Evolutionary conservation across 805 yeast species (phyloP).

Genomic region (Millerozyma acaciae): DNA sequence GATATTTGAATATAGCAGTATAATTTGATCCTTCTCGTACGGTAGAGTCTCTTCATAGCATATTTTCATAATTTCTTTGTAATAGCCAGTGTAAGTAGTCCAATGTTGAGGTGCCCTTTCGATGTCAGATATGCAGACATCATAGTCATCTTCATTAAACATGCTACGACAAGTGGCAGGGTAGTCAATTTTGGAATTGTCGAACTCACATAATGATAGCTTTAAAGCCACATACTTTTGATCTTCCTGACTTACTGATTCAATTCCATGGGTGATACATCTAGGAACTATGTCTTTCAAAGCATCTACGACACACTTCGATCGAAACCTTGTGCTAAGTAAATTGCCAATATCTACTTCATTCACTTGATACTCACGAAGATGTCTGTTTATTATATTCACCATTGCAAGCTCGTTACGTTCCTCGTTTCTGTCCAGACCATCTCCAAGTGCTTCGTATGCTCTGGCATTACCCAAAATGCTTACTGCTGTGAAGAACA

Average conservation of each 20-base stretch:
- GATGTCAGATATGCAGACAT: slow-evolving; percentile 37
- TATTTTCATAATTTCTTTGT: slow-evolving; percentile 47
- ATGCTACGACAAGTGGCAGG: slow-evolving; percentile 25
- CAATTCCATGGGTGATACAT: slow-evolving; percentile 41
- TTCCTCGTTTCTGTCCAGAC: too few relatives aligned
- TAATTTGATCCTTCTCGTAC: slow-evolving; percentile 47
- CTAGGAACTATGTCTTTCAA: slow-evolving; percentile 33
- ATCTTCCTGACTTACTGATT: slow-evolving; percentile 26
- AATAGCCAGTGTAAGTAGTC: slow-evolving; percentile 71
- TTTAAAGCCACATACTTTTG: slow-evolving; percentile 41
- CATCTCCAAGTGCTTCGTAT: too few relatives aligned
- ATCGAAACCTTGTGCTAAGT: slow-evolving; percentile 4
- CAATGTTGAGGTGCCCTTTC: slow-evolving; percentile 57
- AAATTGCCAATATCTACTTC: slow-evolving; percentile 4
- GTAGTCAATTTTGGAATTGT: slow-evolving; percentile 38
- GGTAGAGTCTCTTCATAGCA: slow-evolving; percentile 54
- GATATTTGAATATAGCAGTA: slow-evolving; percentile 44
- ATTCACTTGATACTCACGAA: neutral
- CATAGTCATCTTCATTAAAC: slow-evolving; percentile 12
- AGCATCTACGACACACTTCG: slow-evolving; percentile 38
- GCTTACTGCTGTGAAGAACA: too few relatives aligned
- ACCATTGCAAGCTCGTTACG: too few relatives aligned
- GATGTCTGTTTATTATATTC: too few relatives aligned
- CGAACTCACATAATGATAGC: slow-evolving; percentile 54
- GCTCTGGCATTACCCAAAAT: too few relatives aligned